Evolutionary conservation across 257 asterid genomes (phyloP).

Genomic region (Nicotiana paniculata): DNA sequence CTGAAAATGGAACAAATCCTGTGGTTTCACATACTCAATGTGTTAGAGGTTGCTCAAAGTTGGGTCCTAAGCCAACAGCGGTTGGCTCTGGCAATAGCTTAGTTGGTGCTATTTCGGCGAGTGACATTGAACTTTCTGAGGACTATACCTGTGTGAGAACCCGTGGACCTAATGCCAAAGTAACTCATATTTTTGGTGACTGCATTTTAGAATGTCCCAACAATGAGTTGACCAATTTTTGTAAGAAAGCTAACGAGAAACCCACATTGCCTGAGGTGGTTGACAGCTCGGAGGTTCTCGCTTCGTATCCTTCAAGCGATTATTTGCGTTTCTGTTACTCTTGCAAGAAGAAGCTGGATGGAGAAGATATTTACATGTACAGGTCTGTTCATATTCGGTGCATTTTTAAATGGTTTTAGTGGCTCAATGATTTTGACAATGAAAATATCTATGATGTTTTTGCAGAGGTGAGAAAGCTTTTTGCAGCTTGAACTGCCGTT

Average conservation of each 20-base stretch:
- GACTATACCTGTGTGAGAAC: conserved; percentile 85
- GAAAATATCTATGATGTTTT: conserved; percentile 9
- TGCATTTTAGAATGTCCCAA: conserved; percentile 70
- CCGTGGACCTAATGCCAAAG: conserved; percentile 85
- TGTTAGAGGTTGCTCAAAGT: conserved; percentile 17
- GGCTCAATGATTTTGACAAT: background rate
- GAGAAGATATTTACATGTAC: conserved; percentile 84
- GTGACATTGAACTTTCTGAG: conserved; percentile 88
- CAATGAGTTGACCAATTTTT: conserved; percentile 28
- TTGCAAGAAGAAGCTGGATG: conserved; percentile 79
- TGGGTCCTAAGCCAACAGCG: conserved; percentile 24
- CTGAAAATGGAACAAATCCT: conserved; percentile 21
- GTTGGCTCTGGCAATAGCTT: conserved; percentile 22
- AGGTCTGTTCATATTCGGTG: conserved; percentile 35
- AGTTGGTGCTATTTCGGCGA: conserved; percentile 39
- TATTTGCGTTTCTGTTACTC: conserved; percentile 70
- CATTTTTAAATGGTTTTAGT: background rate
- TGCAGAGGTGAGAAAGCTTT: conserved; percentile 88
- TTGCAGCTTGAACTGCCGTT: conserved; percentile 77
- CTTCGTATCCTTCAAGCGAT: conserved; percentile 35
- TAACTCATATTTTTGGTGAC: conserved; percentile 89
- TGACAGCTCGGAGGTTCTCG: conserved; percentile 17
- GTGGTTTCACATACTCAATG: conserved; percentile 14
- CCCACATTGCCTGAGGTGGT: conserved; percentile 19
- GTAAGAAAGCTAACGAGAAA: conserved; percentile 26